phyloP scores from a whole-genome alignment of 768 basidiomycete species.

The Chalciporus pseudorubinellus region DNA sequence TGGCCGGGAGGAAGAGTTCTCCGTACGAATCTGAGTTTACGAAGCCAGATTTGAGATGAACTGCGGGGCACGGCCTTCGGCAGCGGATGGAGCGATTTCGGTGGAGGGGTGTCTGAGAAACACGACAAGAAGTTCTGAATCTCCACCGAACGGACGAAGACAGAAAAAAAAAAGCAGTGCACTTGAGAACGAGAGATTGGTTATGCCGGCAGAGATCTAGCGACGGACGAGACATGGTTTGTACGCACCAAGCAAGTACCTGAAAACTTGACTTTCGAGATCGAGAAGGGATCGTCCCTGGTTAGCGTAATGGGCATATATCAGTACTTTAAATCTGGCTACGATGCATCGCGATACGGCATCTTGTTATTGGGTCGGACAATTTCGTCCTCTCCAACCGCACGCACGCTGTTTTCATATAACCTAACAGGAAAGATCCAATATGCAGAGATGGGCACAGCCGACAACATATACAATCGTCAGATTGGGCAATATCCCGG shows the following conservation, averaged over 20 bases:
- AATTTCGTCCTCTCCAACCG: conserved; percentile 16
- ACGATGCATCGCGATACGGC: conserved; percentile 34
- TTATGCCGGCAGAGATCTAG: conserved; percentile 10
- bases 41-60: neutral
- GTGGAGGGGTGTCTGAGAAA: conserved; percentile 20
- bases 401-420: conserved; percentile 33
- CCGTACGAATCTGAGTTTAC: conserved; percentile 21
- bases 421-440: conserved; percentile 36
- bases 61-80: conserved; percentile 7
- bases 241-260: conserved; percentile 22
- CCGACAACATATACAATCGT: conserved; percentile 16
- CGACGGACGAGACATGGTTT: neutral
- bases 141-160: conserved; percentile 4
- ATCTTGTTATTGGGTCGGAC: conserved; percentile 29
- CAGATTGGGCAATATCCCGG: neutral
- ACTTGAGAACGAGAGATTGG: conserved; percentile 6
- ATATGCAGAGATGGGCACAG: conserved; percentile 33
- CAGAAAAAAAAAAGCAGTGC: conserved; percentile 21
- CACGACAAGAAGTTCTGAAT: neutral
- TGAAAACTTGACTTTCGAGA: conserved; percentile 36
- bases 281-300: conserved; percentile 39
- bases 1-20: conserved; percentile 29
- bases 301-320: conserved; percentile 35
- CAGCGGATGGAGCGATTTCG: conserved; percentile 9
- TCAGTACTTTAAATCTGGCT: conserved; percentile 33